Evolutionary conservation across 2,329 filamentous ascomycete genomes (phyloP).

Genomic region (Neurospora crassa): DNA sequence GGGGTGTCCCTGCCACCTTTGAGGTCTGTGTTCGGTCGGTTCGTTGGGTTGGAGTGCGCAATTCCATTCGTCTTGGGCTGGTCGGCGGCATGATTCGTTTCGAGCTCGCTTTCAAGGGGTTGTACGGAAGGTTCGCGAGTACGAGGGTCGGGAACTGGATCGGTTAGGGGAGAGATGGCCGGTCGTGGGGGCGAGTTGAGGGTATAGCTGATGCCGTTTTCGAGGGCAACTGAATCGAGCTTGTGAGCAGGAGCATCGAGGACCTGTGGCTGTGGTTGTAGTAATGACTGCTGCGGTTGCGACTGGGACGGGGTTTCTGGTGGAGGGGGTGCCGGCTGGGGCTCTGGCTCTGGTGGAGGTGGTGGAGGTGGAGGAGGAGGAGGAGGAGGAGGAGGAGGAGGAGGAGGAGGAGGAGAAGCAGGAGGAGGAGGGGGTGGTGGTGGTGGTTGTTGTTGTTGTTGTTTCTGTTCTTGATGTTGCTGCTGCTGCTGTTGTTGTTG

Average conservation of each 20-base stretch:
- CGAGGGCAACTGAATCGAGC: background rate
- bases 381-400: background rate
- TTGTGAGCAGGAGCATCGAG: background rate
- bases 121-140: slow-evolving; percentile 13
- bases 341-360: background rate
- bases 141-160: slow-evolving; percentile 12
- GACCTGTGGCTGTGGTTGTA: background rate
- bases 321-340: background rate
- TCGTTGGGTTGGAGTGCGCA: slow-evolving; percentile 21
- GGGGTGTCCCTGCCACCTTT: background rate
- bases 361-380: background rate
- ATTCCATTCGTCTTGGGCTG: background rate
- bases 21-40: background rate
- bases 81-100: background rate
- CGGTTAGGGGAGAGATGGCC: slow-evolving; percentile 19
- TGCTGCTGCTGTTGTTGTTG: background rate
- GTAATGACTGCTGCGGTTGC: background rate
- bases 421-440: background rate
- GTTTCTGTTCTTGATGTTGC: background rate
- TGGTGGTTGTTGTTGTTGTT: background rate
- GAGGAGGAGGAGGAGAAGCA: background rate
- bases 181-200: slow-evolving; percentile 18
- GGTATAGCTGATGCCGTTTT: background rate
- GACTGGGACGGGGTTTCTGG: background rate
- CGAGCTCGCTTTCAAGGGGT: slow-evolving; percentile 3